Base-by-base conservation (phyloP, 176 grass and related monocot genomes). In the Aegilops tauschii region DNA sequence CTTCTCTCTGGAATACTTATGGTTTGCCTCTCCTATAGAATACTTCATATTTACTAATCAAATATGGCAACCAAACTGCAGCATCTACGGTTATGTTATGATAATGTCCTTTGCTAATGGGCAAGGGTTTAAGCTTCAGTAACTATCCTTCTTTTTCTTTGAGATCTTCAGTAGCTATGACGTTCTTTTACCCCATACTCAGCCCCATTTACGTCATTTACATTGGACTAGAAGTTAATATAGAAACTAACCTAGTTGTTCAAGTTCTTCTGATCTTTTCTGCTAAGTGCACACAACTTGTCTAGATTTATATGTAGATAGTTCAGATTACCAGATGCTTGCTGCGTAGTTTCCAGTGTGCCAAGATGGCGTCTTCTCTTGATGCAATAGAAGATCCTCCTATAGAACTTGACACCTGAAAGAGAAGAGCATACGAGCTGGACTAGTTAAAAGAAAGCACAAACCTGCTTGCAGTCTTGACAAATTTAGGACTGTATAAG, bases 11-110 rank as follows among this genome's bases (percentile, higher is more conserved):
- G 59, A 75, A 75, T 87, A 90, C 13, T 9, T 10, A 7, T 1
- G 61, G 2, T 65, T 80, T 29, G 44, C 68, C 71, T 28, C 12
- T 47, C 4, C 12, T 27, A 12, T 29, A 47, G 12, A 74, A 74
- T 8, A 9, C 21, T 73, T 28, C 4, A 49, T 49, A 13, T 49
- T 49, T 49, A 49, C 45, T 32, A 64, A 49, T 64, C 18, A 67
- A 83, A 23, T 39, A 63, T 66, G 42, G 42, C 65, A 59, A 73
- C 89, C 67, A 23, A 83, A 83, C 20, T 78, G 45, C 73, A 44
- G 40, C 80, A 44, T 25, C 23, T 58, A 42, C 31, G 34, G 27
- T 67, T 20, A 56, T 75, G 47, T 32, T 56, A 5, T 28, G 73
- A n/a, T 59, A 20, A 11, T 40, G 36, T 20, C 49, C 34, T 35